phyloP scores from a whole-genome alignment of 176 grass and related monocot genomes.

The Eragrostis nindensis region DNA sequence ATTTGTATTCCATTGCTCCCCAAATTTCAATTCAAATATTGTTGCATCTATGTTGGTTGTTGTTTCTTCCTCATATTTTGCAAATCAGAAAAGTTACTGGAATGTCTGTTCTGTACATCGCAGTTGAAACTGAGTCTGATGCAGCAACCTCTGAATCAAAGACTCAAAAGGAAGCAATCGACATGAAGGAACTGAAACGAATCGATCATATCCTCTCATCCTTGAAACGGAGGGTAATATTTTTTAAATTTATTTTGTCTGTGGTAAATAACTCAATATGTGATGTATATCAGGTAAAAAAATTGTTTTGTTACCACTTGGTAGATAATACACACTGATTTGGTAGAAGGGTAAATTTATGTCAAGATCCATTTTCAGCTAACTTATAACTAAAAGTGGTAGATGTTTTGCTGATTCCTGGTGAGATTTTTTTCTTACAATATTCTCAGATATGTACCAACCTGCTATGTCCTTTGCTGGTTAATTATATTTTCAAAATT shows the following conservation, averaged over 20 bases:
- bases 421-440: background rate
- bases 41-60: background rate
- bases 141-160: constrained; percentile 63
- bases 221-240: constrained; percentile 81
- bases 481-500: constrained; percentile 22
- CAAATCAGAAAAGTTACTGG: constrained; percentile 10
- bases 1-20: too few relatives aligned
- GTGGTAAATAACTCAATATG: background rate
- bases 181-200: constrained; percentile 92
- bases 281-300: background rate
- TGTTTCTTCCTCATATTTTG: background rate
- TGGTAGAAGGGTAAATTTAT: constrained; percentile 5
- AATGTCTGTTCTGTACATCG: constrained; percentile 29
- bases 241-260: background rate
- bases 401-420: background rate
- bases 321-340: constrained; percentile 2
- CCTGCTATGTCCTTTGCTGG: background rate
- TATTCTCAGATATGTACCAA: background rate
- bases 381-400: background rate
- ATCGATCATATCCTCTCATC: constrained; percentile 81
- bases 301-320: background rate
- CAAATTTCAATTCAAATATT: too few relatives aligned
- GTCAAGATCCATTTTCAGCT: background rate
- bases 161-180: constrained; percentile 76
- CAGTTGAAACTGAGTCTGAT: constrained; percentile 80